Conservation (phyloP, 2,329 filamentous ascomycete species). For the Aureobasidium pullulans region DNA sequence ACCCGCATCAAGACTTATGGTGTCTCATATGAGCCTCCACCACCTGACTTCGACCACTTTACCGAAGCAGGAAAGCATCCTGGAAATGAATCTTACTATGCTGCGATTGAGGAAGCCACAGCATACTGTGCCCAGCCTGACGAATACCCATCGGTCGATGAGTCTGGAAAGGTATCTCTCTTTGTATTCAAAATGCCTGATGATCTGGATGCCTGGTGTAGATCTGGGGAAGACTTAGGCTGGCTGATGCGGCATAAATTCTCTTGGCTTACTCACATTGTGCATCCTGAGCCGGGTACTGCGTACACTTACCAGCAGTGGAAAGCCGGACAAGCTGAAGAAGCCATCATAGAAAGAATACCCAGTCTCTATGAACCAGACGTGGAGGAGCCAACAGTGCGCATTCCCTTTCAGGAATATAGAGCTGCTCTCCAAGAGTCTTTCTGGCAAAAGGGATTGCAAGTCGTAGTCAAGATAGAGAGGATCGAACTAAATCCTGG, state of each 20-base stretch:
- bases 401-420: not conserved
- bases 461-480: conserved; percentile 55
- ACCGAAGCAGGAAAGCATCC: not conserved
- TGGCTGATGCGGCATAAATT: not conserved
- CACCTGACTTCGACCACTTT: not conserved
- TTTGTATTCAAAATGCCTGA: not conserved
- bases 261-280: not conserved
- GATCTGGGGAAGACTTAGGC: not conserved
- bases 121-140: conserved; percentile 7
- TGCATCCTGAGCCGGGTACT: conserved; percentile 12
- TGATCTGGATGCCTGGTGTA: conserved; percentile 3
- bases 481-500: conserved; percentile 50
- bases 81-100: not conserved
- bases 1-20: conserved; percentile 8
- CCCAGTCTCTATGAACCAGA: not conserved
- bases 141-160: not conserved
- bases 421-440: conserved; percentile 16
- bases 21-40: not conserved
- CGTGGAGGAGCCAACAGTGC: not conserved
- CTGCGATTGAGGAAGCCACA: conserved; percentile 4
- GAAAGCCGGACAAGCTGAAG: conserved; percentile 3
- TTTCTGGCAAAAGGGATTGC: conserved; percentile 40
- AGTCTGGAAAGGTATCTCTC: not conserved
- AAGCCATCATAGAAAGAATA: not conserved
- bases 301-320: conserved; percentile 13